A percentile compares a stretch with the other conserved stretches of the same genome.
phyloP scores from a whole-genome alignment of 1,284 basidiomycete genomes.

The Sparassis latifolia region DNA sequence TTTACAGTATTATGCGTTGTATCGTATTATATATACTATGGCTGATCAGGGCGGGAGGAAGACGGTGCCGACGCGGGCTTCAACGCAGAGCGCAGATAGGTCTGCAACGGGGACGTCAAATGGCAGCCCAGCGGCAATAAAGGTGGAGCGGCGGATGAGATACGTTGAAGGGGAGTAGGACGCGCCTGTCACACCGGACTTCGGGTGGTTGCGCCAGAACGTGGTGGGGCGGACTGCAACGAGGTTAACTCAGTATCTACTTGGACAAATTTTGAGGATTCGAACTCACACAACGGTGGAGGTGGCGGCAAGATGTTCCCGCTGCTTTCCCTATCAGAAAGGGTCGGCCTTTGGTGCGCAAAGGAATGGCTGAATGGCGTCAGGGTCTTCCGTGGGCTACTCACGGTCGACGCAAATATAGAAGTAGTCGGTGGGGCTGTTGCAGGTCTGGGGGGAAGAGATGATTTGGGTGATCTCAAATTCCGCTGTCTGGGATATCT shows the following conservation, averaged over 20 bases:
- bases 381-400: neutral
- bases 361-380: slow-evolving; percentile 8
- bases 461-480: neutral
- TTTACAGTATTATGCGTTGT: too few species aligned
- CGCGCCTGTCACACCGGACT: slow-evolving; percentile 57
- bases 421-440: slow-evolving; percentile 22
- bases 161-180: slow-evolving; percentile 65
- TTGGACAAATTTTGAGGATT: neutral
- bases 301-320: slow-evolving; percentile 35
- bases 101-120: slow-evolving; percentile 58
- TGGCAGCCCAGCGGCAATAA: slow-evolving; percentile 61
- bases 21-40: too few species aligned
- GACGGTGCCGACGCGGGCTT: slow-evolving; percentile 43
- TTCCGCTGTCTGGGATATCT: slow-evolving; percentile 4
- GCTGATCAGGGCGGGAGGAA: slow-evolving; percentile 28
- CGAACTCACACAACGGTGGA: slow-evolving; percentile 53
- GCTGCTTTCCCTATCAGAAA: slow-evolving; percentile 25
- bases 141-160: slow-evolving; percentile 64
- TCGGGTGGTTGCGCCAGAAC: slow-evolving; percentile 63
- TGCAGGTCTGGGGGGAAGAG: slow-evolving; percentile 14
- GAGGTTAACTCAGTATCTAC: neutral
- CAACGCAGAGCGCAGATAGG: slow-evolving; percentile 60
- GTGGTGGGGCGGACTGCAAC: slow-evolving; percentile 57
- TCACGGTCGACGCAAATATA: neutral
- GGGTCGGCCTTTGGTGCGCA: slow-evolving; percentile 19